These are phyloP conservation scores for Lojkania enalia DNA, from an alignment of 2,329 filamentous ascomycete genomes.

Conservation along the genomic window DNA sequence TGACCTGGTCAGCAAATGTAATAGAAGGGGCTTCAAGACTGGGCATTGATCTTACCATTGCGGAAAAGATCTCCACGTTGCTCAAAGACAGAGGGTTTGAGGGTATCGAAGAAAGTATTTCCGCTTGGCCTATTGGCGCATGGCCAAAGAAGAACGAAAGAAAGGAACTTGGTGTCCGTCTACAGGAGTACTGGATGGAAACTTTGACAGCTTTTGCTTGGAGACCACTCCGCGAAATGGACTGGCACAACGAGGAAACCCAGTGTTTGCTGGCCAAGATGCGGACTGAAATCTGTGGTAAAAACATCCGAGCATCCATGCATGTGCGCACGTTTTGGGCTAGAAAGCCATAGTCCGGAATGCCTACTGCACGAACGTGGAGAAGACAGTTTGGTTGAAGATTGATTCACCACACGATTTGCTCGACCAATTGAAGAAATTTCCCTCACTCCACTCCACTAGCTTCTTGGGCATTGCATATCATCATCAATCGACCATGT, in stretches of 20 bases:
- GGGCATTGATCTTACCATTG: background rate
- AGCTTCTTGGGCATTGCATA: background rate
- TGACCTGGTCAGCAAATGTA: background rate
- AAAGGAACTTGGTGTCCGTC: constrained; percentile 1
- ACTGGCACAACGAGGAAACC: constrained; percentile 8
- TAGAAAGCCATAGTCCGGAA: constrained; percentile 4
- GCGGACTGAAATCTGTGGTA: constrained; percentile 4
- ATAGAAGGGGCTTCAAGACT: background rate
- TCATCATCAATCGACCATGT: too few relatives aligned
- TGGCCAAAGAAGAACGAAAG: constrained; percentile 4
- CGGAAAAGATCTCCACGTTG: background rate
- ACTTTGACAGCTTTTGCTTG: constrained; percentile 8
- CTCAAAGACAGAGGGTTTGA: constrained; percentile 3
- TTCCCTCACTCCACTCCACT: too few relatives aligned
- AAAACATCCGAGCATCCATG: constrained; percentile 4
- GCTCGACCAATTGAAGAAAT: too few relatives aligned
- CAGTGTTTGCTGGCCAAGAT: constrained; percentile 6
- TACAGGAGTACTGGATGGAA: constrained; percentile 5
- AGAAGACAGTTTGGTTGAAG: too few relatives aligned
- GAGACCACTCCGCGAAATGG: constrained; percentile 3
- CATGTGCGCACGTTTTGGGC: constrained; percentile 7
- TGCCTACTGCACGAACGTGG: background rate
- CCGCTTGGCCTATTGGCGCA: constrained; percentile 4
- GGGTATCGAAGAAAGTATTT: background rate
- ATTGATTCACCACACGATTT: too few relatives aligned